Base-by-base conservation (phyloP, 1,139 yeast species). In the Pneumocystis wakefieldiae region DNA sequence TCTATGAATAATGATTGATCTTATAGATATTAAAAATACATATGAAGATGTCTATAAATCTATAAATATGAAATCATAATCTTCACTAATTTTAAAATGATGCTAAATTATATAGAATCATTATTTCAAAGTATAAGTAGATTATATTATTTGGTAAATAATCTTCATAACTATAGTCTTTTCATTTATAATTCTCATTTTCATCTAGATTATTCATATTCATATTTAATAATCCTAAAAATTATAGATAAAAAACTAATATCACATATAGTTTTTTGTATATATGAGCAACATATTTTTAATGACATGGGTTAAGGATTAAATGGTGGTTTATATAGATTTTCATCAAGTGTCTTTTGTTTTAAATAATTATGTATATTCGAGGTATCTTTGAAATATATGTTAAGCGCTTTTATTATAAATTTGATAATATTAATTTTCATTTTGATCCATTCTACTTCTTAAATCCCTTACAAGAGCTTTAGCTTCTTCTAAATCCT, bases 401-500 rank as follows among this genome's bases (percentile, higher is more conserved):
- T 17, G 19, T 36, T 35, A 28, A 36, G 5, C 28, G 1, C 7
- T 57, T 17, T 17, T 17, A 48, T 48, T 48, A 29, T 48, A 14
- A 24, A 57, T 19, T 17, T 6, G 10, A n/a, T n/a, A 24, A 35
- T 57, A 29, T 14, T 37, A 59, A 61, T 17, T 36, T 17, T 32
- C 38, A 28, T 38, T 35, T 39, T 61, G 62, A 32, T 61, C 63
- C 62, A 63, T 64, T 73, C 1, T 62, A 17, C 57, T 62, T 24
- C 67, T 32, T 10, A 69, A 69, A 68, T 87, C 95, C 68, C 94
- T 78, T 0, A 92, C 88, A 61, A 91, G 85, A 0, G 86, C 80
- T 62, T 96, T 76, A 0, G 96, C 97, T 71, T 90, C 97, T 71
- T 89, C 96, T 42, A 89, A 82, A 70, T 88, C 96, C 66, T 85